A percentile compares a stretch with the other conserved stretches of the same genome.
Evolutionary conservation across 2,329 filamentous ascomycete species (phyloP).

Genomic region (Herpotrichia juniperi): DNA sequence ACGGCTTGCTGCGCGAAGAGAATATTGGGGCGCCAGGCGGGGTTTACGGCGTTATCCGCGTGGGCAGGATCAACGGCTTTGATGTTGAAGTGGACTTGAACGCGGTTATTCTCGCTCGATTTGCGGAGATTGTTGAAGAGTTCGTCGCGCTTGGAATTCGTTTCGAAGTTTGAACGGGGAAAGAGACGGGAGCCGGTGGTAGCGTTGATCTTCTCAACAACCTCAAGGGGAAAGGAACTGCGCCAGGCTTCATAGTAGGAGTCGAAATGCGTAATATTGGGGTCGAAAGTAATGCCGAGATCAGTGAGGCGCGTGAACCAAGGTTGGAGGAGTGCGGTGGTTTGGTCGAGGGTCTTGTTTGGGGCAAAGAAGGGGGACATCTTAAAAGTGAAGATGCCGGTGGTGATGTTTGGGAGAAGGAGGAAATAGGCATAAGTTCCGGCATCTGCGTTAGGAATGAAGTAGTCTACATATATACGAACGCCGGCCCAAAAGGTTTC

Average conservation of each 20-base stretch:
- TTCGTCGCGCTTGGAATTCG: constrained; percentile 37
- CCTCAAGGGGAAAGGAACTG: constrained; percentile 42
- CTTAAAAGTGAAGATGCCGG: constrained; percentile 38
- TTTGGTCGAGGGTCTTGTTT: constrained; percentile 35
- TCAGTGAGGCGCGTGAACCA: constrained; percentile 37
- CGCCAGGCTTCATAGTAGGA: constrained; percentile 41
- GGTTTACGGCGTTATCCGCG: constrained; percentile 38
- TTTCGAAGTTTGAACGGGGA: constrained; percentile 41
- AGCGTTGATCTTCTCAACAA: constrained; percentile 38
- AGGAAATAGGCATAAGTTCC: constrained; percentile 43
- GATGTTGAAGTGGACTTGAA: constrained; percentile 45
- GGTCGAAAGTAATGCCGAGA: constrained; percentile 37
- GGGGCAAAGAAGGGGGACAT: constrained; percentile 45
- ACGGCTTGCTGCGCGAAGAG: constrained; percentile 39
- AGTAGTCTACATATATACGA: constrained; percentile 34
- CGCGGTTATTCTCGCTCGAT: constrained; percentile 41
- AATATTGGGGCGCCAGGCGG: constrained; percentile 33
- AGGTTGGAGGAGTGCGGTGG: constrained; percentile 36
- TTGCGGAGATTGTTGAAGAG: constrained; percentile 32
- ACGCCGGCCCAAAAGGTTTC: constrained; percentile 45
- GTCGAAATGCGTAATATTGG: constrained; percentile 41
- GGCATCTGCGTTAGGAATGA: constrained; percentile 43
- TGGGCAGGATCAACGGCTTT: constrained; percentile 35
- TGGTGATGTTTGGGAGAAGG: constrained; percentile 34
- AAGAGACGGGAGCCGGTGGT: constrained; percentile 42